Evolutionary conservation across 2,329 filamentous ascomycete species (phyloP).

Genomic region (Clarireedia monteithiana): DNA sequence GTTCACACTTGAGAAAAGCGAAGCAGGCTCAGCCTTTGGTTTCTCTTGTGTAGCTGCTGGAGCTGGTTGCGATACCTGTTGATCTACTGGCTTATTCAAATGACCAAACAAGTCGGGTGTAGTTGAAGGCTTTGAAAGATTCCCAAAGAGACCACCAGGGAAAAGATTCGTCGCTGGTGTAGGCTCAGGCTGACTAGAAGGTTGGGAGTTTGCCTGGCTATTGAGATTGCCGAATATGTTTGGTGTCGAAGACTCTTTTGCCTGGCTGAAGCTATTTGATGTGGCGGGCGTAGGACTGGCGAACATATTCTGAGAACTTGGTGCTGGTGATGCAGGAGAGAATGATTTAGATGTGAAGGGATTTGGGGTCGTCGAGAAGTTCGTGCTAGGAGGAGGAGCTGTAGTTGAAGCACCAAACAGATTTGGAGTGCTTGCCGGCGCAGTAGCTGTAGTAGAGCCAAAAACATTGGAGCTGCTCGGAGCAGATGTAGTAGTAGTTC

Average conservation of each 20-base stretch:
- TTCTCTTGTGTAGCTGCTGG: neutral
- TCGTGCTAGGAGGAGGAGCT: neutral
- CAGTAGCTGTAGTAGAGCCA: neutral
- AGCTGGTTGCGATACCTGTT: constrained; percentile 12
- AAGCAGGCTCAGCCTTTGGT: neutral
- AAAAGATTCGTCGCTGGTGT: constrained; percentile 1
- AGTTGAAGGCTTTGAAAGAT: neutral
- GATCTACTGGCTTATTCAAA: constrained; percentile 18
- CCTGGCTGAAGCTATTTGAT: neutral
- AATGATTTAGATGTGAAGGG: neutral
- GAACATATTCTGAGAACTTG: neutral
- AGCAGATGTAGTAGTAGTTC: constrained; percentile 2
- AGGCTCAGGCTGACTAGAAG: neutral
- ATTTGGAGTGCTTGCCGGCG: neutral
- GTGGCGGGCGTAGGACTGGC: neutral
- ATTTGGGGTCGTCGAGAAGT: neutral
- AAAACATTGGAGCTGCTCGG: neutral
- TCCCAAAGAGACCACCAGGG: neutral
- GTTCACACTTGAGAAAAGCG: neutral
- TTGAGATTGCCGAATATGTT: constrained; percentile 14
- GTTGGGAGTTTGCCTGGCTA: constrained; percentile 1
- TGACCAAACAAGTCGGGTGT: constrained; percentile 14
- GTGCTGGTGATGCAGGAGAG: neutral
- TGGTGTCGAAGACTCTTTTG: neutral
- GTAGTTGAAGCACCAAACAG: neutral